Conservation (phyloP, 139 green algal species). For the Picochlorum sp. region DNA sequence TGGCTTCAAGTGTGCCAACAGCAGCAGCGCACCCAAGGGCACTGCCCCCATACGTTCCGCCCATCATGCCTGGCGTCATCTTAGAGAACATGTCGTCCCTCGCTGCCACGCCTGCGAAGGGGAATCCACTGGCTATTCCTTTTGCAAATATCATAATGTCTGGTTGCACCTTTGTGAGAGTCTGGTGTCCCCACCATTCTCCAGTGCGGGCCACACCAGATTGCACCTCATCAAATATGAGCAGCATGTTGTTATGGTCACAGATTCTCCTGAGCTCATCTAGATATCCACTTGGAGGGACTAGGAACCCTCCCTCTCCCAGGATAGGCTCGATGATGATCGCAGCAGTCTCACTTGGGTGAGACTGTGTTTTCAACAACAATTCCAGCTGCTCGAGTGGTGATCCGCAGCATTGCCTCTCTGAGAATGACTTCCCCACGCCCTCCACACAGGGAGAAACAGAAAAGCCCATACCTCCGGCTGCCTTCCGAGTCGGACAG, state of each 20-base stretch:
- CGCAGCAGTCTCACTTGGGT: constrained; percentile 55
- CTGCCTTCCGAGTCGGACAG: constrained; percentile 51
- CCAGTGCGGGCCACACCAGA: constrained; percentile 61
- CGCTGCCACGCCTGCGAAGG: constrained; percentile 60
- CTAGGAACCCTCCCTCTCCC: constrained; percentile 78
- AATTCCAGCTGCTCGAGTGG: constrained; percentile 55
- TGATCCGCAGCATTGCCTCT: constrained; percentile 50
- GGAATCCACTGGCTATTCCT: constrained; percentile 77
- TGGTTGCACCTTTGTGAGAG: constrained; percentile 37
- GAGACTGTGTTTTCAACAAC: constrained; percentile 58
- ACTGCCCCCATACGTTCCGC: constrained; percentile 69
- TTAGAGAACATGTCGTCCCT: constrained; percentile 39
- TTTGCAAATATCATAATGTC: constrained; percentile 79
- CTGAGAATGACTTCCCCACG: constrained; percentile 15
- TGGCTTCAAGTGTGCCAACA: constrained; percentile 58
- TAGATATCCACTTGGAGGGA: constrained; percentile 66
- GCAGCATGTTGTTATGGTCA: constrained; percentile 64
- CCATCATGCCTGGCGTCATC: constrained; percentile 50
- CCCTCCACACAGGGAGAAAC: constrained; percentile 19
- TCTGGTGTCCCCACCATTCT: constrained; percentile 72
- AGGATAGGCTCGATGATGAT: constrained; percentile 75
- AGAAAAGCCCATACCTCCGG: constrained; percentile 14
- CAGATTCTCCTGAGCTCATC: constrained; percentile 43
- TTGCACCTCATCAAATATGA: constrained; percentile 84
- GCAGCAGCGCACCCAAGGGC: constrained; percentile 54